Evolutionary conservation across 148 eudicot genomes (phyloP), one percentile per base, ranked within the genome.

Genomic region (Cornus controversa): DNA sequence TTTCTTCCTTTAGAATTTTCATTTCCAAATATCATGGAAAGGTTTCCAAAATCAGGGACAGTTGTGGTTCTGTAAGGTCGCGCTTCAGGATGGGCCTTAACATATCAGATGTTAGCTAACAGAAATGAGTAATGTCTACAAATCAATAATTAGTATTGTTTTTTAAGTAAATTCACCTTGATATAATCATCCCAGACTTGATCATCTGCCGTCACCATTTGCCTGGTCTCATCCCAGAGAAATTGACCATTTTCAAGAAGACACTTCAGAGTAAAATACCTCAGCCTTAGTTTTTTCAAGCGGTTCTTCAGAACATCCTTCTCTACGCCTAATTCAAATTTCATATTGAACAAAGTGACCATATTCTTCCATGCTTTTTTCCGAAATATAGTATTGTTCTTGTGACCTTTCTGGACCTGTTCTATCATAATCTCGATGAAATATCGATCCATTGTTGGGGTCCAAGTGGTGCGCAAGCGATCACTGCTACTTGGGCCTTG

Each of bases 301-400:
- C 64, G 64, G 11, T 60, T 60, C 64, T 60, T 60, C 64, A 60
- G 20, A 18, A 60, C 64, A 60, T 60, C 64, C 10, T 60, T 60
- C 25, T 18, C 64, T 8, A 60, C 64, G 22, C 64, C 25, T 60
- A 60, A 60, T 60, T 20, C 64, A 60, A 60, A 60, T 18, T 60
- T 4, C 64, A 10, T n/a, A 22, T 22, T 60, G 64, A 60, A 60
- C 23, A n/a, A 60, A 22, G 64, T 20, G 22, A 60, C 25, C 64
- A 60, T 60, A 60, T 60, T n/a, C 64, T 60, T 60, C 64, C 64
- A 60, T n/a, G 64, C 64, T 22, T 60, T 60, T 20, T 60, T 60
- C 22, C 24, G 64, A 20, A 60, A 60, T 6, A 60, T 60, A 60
- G 64, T 60, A 60, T 60, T 60, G 22, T 60, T 60, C 64, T 60